phyloP scores from a whole-genome alignment of 2,329 filamentous ascomycete genomes.

The Colletotrichum tanaceti region DNA sequence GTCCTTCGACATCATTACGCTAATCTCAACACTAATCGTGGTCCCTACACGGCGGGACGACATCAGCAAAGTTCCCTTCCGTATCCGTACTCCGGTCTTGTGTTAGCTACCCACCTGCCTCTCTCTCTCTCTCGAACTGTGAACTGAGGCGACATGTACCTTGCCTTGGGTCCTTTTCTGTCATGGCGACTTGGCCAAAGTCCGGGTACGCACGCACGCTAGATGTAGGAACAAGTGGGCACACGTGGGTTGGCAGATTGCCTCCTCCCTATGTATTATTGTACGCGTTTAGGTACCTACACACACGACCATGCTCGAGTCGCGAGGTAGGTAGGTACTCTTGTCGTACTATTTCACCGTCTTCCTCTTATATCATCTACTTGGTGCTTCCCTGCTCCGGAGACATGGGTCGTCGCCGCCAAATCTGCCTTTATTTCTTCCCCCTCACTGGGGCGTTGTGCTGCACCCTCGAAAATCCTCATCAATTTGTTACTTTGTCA shows the following conservation, averaged over 20 bases:
- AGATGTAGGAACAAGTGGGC: constrained; percentile 17
- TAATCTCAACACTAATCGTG: not conserved
- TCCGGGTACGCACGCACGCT: constrained; percentile 13
- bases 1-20: not conserved
- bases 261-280: constrained; percentile 15
- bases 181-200: constrained; percentile 13
- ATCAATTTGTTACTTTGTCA: not conserved
- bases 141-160: constrained; percentile 10
- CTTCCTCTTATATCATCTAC: constrained; percentile 27
- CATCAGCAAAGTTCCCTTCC: constrained; percentile 39
- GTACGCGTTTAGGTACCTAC: constrained; percentile 4
- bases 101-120: constrained; percentile 19
- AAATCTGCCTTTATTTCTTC: constrained; percentile 6
- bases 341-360: constrained; percentile 14
- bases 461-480: constrained; percentile 15
- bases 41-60: constrained; percentile 33
- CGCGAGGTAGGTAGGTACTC: constrained; percentile 5
- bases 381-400: constrained; percentile 23
- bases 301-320: constrained; percentile 8
- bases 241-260: constrained; percentile 19
- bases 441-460: constrained; percentile 13
- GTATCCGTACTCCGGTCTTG: constrained; percentile 26
- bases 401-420: constrained; percentile 13
- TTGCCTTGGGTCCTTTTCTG: constrained; percentile 10
- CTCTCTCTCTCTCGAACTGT: constrained; percentile 6